These are phyloP conservation scores for Fremontodendron californicum DNA, from an alignment of 345 rosid genomes.

Conservation along the genomic window DNA sequence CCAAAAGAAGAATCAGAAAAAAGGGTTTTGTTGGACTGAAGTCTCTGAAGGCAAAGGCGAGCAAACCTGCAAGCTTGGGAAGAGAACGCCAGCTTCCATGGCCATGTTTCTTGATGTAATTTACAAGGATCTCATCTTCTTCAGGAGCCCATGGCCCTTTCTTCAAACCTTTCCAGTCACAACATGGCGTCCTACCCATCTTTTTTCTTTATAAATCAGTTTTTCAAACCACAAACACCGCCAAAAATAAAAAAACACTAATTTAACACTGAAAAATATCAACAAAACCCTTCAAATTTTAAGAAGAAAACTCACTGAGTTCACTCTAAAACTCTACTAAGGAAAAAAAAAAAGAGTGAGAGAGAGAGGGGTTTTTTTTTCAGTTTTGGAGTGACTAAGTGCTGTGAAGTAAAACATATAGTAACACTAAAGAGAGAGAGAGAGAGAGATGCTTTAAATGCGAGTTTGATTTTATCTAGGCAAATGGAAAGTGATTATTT, in stretches of 20 bases:
- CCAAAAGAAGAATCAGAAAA: not conserved
- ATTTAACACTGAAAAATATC: not conserved
- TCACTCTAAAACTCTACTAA: not conserved
- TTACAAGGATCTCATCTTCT: conserved; percentile 80
- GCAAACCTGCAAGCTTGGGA: conserved; percentile 74
- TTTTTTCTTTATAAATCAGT: not conserved
- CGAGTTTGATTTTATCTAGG: conserved; percentile 33
- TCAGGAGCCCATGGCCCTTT: conserved; percentile 98
- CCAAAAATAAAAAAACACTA: not conserved
- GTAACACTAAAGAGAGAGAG: not conserved
- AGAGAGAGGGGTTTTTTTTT: conserved; percentile 8
- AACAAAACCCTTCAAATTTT: conserved; percentile 12
- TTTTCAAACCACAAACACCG: not conserved
- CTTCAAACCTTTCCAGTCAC: conserved; percentile 78
- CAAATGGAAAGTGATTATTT: conserved; percentile 27
- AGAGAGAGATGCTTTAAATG: conserved; percentile 24
- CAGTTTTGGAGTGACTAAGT: not conserved
- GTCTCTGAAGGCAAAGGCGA: not conserved
- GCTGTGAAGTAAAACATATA: not conserved
- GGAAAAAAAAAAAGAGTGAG: not conserved
- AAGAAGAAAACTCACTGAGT: not conserved
- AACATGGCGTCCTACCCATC: conserved; percentile 89
- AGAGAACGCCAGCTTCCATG: conserved; percentile 98
- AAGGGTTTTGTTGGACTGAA: not conserved
- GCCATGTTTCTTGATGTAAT: conserved; percentile 69